Evolutionary conservation across 1,139 yeast species (phyloP).

Genomic region (Sugiyamaella paludigena): DNA sequence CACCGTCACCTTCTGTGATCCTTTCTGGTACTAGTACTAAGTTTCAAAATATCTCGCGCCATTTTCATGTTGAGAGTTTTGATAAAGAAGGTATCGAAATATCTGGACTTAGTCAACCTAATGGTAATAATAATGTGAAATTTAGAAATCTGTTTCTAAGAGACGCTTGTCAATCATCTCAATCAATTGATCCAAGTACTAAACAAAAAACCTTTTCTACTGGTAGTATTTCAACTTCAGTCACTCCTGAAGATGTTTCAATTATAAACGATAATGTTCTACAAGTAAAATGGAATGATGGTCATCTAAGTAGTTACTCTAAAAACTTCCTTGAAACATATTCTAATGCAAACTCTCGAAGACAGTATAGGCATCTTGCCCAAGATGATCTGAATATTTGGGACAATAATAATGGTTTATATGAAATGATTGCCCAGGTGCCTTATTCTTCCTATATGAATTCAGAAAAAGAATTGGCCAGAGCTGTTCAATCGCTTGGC

Average conservation of each 20-base stretch:
- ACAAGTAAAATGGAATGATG: conserved; percentile 56
- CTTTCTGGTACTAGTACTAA: no score
- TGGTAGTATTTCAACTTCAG: conserved; percentile 41
- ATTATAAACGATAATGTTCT: conserved; percentile 34
- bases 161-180: conserved; percentile 55
- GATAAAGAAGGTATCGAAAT: conserved; percentile 17
- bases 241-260: conserved; percentile 36
- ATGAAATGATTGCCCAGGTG: conserved; percentile 33
- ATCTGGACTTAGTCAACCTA: conserved; percentile 19
- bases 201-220: conserved; percentile 69
- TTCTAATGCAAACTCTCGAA: conserved; percentile 41
- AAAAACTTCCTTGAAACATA: conserved; percentile 48
- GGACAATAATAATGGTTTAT: conserved; percentile 24
- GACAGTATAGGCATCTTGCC: conserved; percentile 34
- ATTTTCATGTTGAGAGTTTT: conserved; percentile 20
- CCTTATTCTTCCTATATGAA: conserved; percentile 47
- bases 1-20: no score
- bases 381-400: conserved; percentile 35
- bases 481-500: conserved; percentile 50
- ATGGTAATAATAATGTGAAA: conserved; percentile 31
- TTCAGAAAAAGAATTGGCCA: conserved; percentile 41
- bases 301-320: conserved; percentile 49
- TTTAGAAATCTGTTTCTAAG: conserved; percentile 60
- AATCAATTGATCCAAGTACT: conserved; percentile 55
- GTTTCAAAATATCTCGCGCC: conserved; percentile 4